These are phyloP conservation scores for Beauveria pseudobassiana DNA, from an alignment of 2,329 filamentous ascomycete species.

Conservation along the genomic window DNA sequence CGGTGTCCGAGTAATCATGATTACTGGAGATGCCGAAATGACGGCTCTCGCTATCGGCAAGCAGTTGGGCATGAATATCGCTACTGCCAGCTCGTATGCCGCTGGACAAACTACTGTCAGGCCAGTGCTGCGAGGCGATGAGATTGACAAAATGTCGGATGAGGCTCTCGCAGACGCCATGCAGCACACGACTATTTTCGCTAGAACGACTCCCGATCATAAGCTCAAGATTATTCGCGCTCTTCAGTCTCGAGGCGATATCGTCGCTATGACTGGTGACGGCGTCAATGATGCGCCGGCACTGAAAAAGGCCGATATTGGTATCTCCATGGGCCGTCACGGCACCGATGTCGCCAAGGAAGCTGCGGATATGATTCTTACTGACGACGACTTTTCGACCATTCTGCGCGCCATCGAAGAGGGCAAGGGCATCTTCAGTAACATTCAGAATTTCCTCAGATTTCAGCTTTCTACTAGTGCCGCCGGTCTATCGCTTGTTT, in stretches of 20 bases:
- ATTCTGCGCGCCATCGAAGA: constrained; percentile 96
- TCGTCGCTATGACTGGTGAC: constrained; percentile 98
- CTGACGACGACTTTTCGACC: constrained; percentile 82
- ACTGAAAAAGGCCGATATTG: constrained; percentile 94
- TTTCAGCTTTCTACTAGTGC: constrained; percentile 98
- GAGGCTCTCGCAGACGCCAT: constrained; percentile 79
- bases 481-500: constrained; percentile 81
- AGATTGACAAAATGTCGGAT: constrained; percentile 88
- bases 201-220: constrained; percentile 91
- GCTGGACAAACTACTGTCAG: constrained; percentile 52
- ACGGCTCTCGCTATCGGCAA: constrained; percentile 90
- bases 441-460: constrained; percentile 98
- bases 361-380: constrained; percentile 87
- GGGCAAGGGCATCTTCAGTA: constrained; percentile 98
- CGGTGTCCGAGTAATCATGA: constrained; percentile 97
- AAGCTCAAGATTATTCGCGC: constrained; percentile 96
- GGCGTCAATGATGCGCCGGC: constrained; percentile 97
- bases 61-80: constrained; percentile 89
- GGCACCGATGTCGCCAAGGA: constrained; percentile 98
- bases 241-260: constrained; percentile 85
- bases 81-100: constrained; percentile 42
- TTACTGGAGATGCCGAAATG: constrained; percentile 92
- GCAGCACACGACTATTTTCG: constrained; percentile 86
- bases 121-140: constrained; percentile 76
- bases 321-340: constrained; percentile 90